Base-by-base conservation (phyloP, 306 rosid genomes). In the Sindora glabra region DNA sequence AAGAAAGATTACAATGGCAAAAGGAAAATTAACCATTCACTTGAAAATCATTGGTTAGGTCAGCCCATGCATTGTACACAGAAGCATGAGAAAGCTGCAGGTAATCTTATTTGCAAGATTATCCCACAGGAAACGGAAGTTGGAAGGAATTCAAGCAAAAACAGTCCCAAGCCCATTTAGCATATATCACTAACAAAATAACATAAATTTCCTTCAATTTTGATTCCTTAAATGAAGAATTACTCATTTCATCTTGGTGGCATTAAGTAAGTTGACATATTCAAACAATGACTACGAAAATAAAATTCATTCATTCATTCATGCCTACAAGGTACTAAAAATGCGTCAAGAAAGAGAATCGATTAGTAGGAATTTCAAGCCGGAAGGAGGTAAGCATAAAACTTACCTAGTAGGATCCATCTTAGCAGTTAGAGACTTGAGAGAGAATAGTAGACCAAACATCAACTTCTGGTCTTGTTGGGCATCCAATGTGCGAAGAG, bases 391-490 rank as follows among this genome's bases (percentile, higher is more conserved):
- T 21, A 56, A 41, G 17, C 55, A 55, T 22, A 2, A 40, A 16
- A 65, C 59, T 26, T 67, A 81, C 86, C 71, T 74, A 45, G 87
- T 85, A 19, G 95, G 99, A 37, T 92, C 99, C 96, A 92, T 92
- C 76, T 86, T 89, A 54, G 96, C 94, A 62, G 96, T 89, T 29
- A 92, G 67, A 33, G 99, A 92, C 77, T 89, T 92, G 62, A 92
- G 96, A 15, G 95, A 92, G 72, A 92, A 92, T 54, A 92, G 96
- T 41, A 94, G 66, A 39, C 99, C 99, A 71, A 94, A 94, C 96
- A 89, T 89, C 59, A 94, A 87, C 78, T 94, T 94, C 65, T 94
- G 99, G 64, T 94, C 99, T 74, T 94, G 99, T 24, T 86, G 95
- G 16, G 85, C 72, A 67, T 82, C 70, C 72, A 94, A 74, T 4